Percentiles rank a stretch among this genome's conserved stretches.
phyloP scores from a whole-genome alignment of 2,329 filamentous ascomycete species.

The Apiospora saccharicola region DNA sequence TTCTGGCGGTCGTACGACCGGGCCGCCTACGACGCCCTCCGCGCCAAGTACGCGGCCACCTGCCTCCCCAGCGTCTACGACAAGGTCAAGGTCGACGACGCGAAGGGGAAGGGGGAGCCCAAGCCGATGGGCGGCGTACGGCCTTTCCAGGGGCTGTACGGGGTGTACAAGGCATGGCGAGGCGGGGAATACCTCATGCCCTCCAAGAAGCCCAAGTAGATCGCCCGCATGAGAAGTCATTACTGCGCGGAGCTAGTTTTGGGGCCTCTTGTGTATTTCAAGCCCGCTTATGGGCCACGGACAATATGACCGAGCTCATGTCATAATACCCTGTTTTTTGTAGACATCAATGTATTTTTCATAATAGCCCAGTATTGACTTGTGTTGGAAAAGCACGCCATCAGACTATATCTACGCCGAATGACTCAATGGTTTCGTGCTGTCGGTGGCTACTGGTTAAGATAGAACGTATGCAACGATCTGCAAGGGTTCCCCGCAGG shows the following conservation, averaged over 20 bases:
- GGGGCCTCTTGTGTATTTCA: neutral
- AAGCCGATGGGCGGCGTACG: constrained; percentile 45
- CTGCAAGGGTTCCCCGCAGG: neutral
- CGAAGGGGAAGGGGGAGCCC: constrained; percentile 39
- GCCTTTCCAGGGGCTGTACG: constrained; percentile 55
- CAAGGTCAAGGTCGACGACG: constrained; percentile 65
- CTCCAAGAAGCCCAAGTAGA: constrained; percentile 2
- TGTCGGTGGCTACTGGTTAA: neutral
- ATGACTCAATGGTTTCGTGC: neutral
- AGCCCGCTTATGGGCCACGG: neutral
- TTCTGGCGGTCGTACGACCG: constrained; percentile 73
- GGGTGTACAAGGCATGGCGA: constrained; percentile 52
- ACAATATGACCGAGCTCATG: neutral
- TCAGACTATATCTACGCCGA: neutral
- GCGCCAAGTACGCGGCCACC: constrained; percentile 64
- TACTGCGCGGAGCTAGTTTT: neutral
- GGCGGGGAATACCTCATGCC: constrained; percentile 55
- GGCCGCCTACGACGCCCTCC: constrained; percentile 63
- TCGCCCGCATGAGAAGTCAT: neutral
- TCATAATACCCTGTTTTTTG: neutral
- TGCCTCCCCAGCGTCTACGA: constrained; percentile 71
- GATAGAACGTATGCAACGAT: neutral
- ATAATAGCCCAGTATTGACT: neutral
- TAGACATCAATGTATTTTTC: neutral
- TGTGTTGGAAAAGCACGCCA: neutral